Evolutionary conservation across 805 yeast genomes (phyloP).

Genomic region (Saturnispora zaruensis): DNA sequence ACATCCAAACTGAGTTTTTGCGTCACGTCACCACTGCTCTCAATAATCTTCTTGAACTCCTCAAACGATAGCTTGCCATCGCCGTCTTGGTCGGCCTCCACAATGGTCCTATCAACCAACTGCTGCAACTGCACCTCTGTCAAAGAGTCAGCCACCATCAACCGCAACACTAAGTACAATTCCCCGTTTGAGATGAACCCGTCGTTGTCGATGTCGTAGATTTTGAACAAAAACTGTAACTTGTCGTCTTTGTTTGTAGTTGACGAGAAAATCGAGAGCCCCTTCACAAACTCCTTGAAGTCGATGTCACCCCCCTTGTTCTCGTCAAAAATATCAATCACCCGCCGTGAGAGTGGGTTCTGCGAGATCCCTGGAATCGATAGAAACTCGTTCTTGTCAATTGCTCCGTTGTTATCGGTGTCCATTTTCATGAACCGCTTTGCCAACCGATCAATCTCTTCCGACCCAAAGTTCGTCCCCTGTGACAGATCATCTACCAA

Average conservation of each 20-base stretch:
- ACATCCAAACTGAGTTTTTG: slow-evolving; percentile 26
- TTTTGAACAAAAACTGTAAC: slow-evolving; percentile 79
- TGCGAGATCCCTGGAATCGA: slow-evolving; percentile 87
- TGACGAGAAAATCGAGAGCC: slow-evolving; percentile 70
- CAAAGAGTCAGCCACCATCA: slow-evolving; percentile 93
- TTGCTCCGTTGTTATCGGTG: slow-evolving; percentile 84
- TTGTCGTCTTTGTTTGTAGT: slow-evolving; percentile 76
- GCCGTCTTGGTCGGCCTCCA: slow-evolving; percentile 84
- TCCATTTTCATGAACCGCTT: slow-evolving; percentile 94
- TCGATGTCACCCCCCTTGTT: slow-evolving; percentile 92
- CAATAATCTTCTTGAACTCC: slow-evolving; percentile 70
- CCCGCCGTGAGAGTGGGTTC: slow-evolving; percentile 82
- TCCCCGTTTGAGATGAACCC: slow-evolving; percentile 96
- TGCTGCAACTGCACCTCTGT: slow-evolving; percentile 87
- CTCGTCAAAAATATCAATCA: slow-evolving; percentile 89
- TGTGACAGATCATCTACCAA: slow-evolving; percentile 63
- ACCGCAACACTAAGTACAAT: slow-evolving; percentile 78
- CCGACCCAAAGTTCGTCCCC: slow-evolving; percentile 80
- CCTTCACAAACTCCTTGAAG: slow-evolving; percentile 80
- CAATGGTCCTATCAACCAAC: slow-evolving; percentile 91
- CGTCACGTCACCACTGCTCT: slow-evolving; percentile 34
- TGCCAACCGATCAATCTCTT: slow-evolving; percentile 84
- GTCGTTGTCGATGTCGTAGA: slow-evolving; percentile 92
- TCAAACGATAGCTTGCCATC: slow-evolving; percentile 80
- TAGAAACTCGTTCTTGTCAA: slow-evolving; percentile 83